Percentiles rank a stretch among this genome's conserved stretches.
These are phyloP conservation scores for Xerocomus brunneocitrinus DNA, from an alignment of 768 basidiomycete species.

Conservation along the genomic window DNA sequence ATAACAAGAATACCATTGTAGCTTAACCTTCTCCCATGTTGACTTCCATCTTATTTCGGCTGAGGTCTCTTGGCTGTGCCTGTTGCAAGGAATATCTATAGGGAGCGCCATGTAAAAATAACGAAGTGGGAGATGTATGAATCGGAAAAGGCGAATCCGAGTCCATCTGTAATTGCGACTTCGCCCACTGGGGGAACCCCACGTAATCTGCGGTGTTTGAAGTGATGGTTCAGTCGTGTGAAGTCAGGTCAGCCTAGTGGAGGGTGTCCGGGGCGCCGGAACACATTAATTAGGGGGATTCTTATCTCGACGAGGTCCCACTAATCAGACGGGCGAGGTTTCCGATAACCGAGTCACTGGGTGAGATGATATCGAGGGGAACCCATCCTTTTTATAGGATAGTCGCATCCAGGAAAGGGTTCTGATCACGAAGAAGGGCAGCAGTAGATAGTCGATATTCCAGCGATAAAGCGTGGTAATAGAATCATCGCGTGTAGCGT, in stretches of 20 bases:
- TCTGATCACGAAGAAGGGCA: slow-evolving; percentile 36
- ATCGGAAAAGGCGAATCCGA: slow-evolving; percentile 38
- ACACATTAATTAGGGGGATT: slow-evolving; percentile 10
- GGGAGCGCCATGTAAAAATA: slow-evolving; percentile 39
- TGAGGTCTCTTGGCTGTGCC: slow-evolving; percentile 52
- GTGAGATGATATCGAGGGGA: slow-evolving; percentile 61
- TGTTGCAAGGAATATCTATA: slow-evolving; percentile 53
- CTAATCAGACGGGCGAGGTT: slow-evolving; percentile 29
- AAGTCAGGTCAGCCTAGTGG: slow-evolving; percentile 32
- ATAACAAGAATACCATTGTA: slow-evolving; percentile 4
- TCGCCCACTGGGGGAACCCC: slow-evolving; percentile 7
- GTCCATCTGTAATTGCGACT: slow-evolving; percentile 20
- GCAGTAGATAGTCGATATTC: slow-evolving; percentile 68
- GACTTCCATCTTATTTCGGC: slow-evolving; percentile 10
- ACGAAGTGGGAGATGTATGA: slow-evolving; percentile 54
- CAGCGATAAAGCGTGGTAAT: slow-evolving; percentile 48
- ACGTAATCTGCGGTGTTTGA: slow-evolving; percentile 34
- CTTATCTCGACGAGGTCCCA: slow-evolving; percentile 40
- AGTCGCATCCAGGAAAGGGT: slow-evolving; percentile 78
- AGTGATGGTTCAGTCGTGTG: slow-evolving; percentile 39
- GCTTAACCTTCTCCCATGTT: too few relatives aligned
- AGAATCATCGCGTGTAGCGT: slow-evolving; percentile 28
- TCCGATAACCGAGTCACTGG: neutral
- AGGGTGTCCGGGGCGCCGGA: too few relatives aligned
- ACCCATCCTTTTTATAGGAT: slow-evolving; percentile 55